phyloP scores from a whole-genome alignment of 306 rosid species.

The Cicer cuneatum region DNA sequence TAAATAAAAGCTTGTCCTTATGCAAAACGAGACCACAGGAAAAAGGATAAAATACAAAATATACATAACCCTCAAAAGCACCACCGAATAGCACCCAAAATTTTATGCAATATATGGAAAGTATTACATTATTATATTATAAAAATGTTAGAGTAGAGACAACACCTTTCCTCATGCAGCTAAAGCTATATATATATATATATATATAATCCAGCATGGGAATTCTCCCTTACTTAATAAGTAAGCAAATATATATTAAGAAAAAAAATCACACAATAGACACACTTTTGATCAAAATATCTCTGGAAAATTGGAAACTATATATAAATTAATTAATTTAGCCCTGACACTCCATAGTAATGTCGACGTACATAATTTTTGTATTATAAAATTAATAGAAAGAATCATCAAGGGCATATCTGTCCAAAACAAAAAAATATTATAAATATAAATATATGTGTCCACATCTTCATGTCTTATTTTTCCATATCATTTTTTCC shows the following conservation, averaged over 20 bases:
- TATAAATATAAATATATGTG: neutral
- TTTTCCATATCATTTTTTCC: slow-evolving; percentile 32
- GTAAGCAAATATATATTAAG: slow-evolving; percentile 43
- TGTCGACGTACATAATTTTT: neutral
- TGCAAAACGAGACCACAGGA: neutral
- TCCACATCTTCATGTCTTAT: slow-evolving; percentile 38
- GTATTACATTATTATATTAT: neutral
- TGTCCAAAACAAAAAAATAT: slow-evolving; percentile 36
- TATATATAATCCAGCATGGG: slow-evolving; percentile 28
- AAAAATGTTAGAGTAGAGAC: neutral
- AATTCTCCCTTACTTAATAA: slow-evolving; percentile 42
- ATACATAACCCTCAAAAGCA: slow-evolving; percentile 41
- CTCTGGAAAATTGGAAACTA: neutral
- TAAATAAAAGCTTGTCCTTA: neutral
- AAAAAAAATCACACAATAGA: neutral
- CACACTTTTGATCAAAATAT: neutral
- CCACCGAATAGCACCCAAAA: slow-evolving; percentile 32
- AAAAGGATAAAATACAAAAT: neutral
- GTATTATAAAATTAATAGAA: neutral
- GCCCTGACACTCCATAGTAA: neutral
- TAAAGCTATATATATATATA: slow-evolving; percentile 11
- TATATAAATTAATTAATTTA: neutral
- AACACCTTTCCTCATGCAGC: slow-evolving; percentile 50
- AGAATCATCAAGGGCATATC: slow-evolving; percentile 43
- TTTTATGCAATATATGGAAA: neutral